Evolutionary conservation across 2,329 filamentous ascomycete species (phyloP), one percentile per base, ranked within the genome.

Genomic region (Simplicillium sp.): DNA sequence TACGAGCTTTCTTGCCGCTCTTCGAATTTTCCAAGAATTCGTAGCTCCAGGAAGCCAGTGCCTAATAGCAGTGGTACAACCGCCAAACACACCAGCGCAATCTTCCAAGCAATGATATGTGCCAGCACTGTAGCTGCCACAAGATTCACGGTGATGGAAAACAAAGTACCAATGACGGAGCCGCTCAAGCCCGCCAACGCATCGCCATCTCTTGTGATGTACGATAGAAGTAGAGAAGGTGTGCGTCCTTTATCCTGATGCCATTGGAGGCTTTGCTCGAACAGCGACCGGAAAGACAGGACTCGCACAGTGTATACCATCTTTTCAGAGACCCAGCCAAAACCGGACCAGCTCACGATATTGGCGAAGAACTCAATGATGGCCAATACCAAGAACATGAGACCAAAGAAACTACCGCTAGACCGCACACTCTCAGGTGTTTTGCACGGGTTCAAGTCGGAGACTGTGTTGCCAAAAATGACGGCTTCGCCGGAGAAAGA

Each of bases 31-130:
- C 70, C 68, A 1, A 82, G 68, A 4, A 77, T 68, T 2, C 66
- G 67, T 12, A 84, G 65, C 45, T 80, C 70, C 70, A 84, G 75
- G 46, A 81, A 68, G 1, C 82, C 81, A 1, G 78, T 67, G 2
- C 75, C 75, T 0, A 86, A 65, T 7, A 84, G 68, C 12, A 84
- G 58, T 0, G 82, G 82, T 0, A 85, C 73, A 16, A 75, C 65
- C 2, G 77, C 68, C 2, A 86, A 65, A 40, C 77, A 77, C 3
- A 86, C 81, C 11, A 86, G 57, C 1, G 80, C 79, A 42, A 86
- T 82, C 51, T 75, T 80, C 82, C 82, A 86, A 3, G 79, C 80
- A 38, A 85, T 66, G 38, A 82, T 73, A 46, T 82, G 76, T 0
- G 80, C 74, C 12, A 85, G 51, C 29, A 82, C 72, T 40, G 84